Conservation (phyloP, 2,329 filamentous ascomycete species). For the Colletotrichum cordylinicola region DNA sequence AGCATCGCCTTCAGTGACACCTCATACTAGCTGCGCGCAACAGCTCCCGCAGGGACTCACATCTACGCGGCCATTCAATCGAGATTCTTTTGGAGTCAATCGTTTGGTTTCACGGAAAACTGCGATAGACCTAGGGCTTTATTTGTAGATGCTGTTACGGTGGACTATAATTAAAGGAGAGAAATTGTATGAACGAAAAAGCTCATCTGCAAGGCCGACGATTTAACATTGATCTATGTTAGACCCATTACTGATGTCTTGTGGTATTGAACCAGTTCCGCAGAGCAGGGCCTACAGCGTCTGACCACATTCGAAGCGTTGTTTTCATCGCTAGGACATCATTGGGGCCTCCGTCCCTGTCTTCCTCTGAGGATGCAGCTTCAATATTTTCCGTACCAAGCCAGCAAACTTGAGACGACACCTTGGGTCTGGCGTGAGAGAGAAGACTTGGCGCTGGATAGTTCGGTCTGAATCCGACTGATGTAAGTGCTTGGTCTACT, state of each 20-base stretch:
- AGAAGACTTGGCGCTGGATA: background rate
- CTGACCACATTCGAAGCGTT: background rate
- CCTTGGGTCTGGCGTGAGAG: background rate
- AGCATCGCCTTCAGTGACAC: background rate
- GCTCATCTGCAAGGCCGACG: background rate
- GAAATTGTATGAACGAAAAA: background rate
- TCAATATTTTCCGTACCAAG: background rate
- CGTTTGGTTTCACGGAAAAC: background rate
- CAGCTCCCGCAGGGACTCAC: no score
- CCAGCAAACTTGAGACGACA: background rate
- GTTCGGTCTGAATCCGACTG: background rate
- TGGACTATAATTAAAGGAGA: no score
- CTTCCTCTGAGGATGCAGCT: background rate
- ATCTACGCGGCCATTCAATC: background rate
- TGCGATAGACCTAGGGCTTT: background rate
- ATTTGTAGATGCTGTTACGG: background rate
- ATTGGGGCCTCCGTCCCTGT: background rate
- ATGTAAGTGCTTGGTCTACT: background rate
- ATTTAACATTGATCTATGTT: background rate
- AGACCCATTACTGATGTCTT: no score
- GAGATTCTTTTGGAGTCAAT: background rate
- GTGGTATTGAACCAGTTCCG: background rate
- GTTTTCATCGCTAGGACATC: background rate
- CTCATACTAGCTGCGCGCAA: background rate
- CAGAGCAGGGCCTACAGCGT: background rate